Percentiles rank a stretch among this genome's conserved stretches.
phyloP scores from a whole-genome alignment of 257 asterid species.

The Lycium barbarum region DNA sequence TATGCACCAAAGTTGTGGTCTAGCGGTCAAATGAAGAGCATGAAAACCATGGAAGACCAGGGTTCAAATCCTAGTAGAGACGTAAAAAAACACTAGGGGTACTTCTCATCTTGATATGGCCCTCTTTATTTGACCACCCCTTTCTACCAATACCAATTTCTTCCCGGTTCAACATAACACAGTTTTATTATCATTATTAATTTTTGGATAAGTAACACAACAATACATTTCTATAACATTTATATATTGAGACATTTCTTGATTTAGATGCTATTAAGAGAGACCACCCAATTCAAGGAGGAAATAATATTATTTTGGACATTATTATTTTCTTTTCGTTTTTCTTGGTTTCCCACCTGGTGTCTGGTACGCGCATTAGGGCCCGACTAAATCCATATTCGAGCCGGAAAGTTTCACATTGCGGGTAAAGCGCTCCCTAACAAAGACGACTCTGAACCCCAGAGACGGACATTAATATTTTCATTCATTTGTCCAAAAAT shows the following conservation, averaged over 20 bases:
- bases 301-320: not conserved
- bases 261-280: not conserved
- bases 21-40: not conserved
- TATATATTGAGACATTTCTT: not conserved
- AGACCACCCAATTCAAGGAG: not conserved
- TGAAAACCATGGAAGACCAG: not conserved
- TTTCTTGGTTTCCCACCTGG: too few relatives aligned
- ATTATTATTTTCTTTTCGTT: not conserved
- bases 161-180: not conserved
- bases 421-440: too few relatives aligned
- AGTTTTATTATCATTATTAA: not conserved
- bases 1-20: not conserved
- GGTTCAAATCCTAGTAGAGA: constrained; percentile 5
- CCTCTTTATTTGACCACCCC: not conserved
- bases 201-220: not conserved
- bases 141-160: not conserved
- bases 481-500: not conserved
- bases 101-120: not conserved
- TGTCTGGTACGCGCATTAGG: too few relatives aligned
- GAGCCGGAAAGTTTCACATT: too few relatives aligned
- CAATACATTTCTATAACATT: not conserved
- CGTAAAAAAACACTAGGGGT: not conserved
- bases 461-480: not conserved
- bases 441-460: too few relatives aligned
- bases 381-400: too few relatives aligned